These are phyloP conservation scores for Fagus sylvatica DNA, from an alignment of 306 rosid species.

Conservation along the genomic window DNA sequence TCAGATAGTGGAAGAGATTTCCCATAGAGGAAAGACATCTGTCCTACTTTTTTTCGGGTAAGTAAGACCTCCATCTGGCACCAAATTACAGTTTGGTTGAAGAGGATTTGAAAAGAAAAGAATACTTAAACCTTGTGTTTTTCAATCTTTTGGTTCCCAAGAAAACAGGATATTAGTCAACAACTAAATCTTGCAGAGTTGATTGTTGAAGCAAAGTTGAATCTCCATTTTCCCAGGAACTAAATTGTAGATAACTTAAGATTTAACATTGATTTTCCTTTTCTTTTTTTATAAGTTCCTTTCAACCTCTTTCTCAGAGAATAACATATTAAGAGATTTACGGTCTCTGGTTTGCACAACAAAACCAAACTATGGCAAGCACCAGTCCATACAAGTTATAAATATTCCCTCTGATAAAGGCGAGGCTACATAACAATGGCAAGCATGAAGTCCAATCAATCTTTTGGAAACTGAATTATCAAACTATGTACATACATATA, in stretches of 20 bases:
- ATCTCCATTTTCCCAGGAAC: neutral
- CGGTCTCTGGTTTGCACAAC: neutral
- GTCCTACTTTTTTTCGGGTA: too few relatives aligned
- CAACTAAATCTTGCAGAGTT: neutral
- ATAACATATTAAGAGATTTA: neutral
- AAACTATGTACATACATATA: neutral
- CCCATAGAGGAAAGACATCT: neutral
- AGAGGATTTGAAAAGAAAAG: neutral
- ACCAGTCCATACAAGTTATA: too few relatives aligned
- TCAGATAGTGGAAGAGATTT: slow-evolving; percentile 1
- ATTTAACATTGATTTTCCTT: neutral
- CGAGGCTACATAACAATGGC: too few relatives aligned
- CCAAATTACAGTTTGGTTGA: too few relatives aligned
- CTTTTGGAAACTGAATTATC: neutral
- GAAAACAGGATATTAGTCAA: neutral
- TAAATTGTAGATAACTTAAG: neutral
- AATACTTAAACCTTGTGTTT: neutral
- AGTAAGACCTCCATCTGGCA: too few relatives aligned
- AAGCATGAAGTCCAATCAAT: neutral
- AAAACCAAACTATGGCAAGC: neutral
- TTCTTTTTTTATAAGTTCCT: too few relatives aligned
- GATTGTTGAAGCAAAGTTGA: neutral
- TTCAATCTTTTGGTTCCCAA: neutral
- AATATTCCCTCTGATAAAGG: too few relatives aligned
- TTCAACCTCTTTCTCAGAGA: neutral